Conservation (phyloP, 306 rosid species). For the Quercus alba region DNA sequence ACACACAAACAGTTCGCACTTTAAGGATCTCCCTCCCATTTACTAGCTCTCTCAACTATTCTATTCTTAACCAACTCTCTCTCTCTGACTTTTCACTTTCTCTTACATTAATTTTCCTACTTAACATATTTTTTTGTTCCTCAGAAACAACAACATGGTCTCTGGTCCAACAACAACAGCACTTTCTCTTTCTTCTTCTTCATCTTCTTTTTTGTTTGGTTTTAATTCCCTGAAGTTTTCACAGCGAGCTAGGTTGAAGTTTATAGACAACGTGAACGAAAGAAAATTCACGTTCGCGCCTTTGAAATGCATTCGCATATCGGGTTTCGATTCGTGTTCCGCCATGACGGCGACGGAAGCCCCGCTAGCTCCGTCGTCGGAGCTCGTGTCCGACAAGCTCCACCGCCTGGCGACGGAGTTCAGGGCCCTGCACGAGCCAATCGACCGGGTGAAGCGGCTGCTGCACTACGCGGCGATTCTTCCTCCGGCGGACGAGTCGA, state of each 20-base stretch:
- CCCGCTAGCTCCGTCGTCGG: not conserved
- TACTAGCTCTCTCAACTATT: not conserved
- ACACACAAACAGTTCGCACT: not conserved
- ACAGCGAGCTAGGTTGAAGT: not conserved
- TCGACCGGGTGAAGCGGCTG: constrained; percentile 63
- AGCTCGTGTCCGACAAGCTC: constrained; percentile 25
- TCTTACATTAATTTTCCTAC: not conserved
- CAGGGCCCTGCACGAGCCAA: constrained; percentile 50
- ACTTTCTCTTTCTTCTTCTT: not conserved
- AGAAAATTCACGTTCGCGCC: not conserved
- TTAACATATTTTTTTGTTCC: too few species aligned
- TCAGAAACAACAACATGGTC: constrained; percentile 22
- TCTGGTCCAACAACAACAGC: not conserved
- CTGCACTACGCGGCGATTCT: constrained; percentile 62
- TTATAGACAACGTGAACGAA: not conserved
- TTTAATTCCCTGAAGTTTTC: not conserved
- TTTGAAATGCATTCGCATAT: not conserved
- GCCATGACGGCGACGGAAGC: not conserved
- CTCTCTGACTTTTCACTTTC: not conserved
- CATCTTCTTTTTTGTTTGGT: not conserved
- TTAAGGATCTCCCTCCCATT: constrained; percentile 2
- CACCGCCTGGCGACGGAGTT: constrained; percentile 48
- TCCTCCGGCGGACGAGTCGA: constrained; percentile 31
- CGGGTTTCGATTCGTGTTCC: too few species aligned
- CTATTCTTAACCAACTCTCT: not conserved